Base-by-base conservation (phyloP, 495 filamentous ascomycete species). In the Hyphodiscus hymeniophilus region DNA sequence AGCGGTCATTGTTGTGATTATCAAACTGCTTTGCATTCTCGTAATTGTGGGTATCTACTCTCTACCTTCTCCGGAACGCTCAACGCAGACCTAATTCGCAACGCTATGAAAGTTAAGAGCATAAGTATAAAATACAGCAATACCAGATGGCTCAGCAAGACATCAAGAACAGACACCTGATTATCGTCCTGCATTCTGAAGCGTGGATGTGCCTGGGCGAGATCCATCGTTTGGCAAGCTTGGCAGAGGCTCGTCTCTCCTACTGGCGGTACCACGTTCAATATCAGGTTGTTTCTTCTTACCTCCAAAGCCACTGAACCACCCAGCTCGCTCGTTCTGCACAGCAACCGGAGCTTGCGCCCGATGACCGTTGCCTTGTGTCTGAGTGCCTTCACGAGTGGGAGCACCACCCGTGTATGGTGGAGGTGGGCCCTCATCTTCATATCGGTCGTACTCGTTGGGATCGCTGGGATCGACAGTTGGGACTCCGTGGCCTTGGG, bases 381-480 rank as follows among this genome's bases (percentile, higher is more conserved):
- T 49, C 17, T 42, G 33, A 17, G 48, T 47, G 17, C 32, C 34
- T 45, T 51, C 46, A 21, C 42, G 20, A 7, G 53, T 50, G 24
- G 52, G 35, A 22, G 45, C 15, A 3, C 18, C 21, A 2, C 28
- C 21, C 0, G 41, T 47, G 20, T 56, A 53, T 38, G 48, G 43
- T 10, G 54, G 54, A 30, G 50, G 54, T 30, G 50, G 54, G 7
- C 50, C 44, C 23, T 48, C 54, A 39, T 44, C 38, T 26, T 55
- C 24, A 22, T 42, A 26, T 17, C 42, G 50, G 50, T 72, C 68
- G 39, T 64, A 72, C 42, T 66, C 67, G 33, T 56, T 50, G 6
- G 68, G 59, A 51, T 68, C 61, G 50, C 62, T 69, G n/a, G 68
- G 65, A 54, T 71, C 68, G 39, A 51, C 24, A 15, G 41, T 13